Percentiles rank a stretch among this genome's conserved stretches.
These are phyloP conservation scores for Capsicum pubescens DNA, from an alignment of 257 asterid genomes.

Conservation along the genomic window DNA sequence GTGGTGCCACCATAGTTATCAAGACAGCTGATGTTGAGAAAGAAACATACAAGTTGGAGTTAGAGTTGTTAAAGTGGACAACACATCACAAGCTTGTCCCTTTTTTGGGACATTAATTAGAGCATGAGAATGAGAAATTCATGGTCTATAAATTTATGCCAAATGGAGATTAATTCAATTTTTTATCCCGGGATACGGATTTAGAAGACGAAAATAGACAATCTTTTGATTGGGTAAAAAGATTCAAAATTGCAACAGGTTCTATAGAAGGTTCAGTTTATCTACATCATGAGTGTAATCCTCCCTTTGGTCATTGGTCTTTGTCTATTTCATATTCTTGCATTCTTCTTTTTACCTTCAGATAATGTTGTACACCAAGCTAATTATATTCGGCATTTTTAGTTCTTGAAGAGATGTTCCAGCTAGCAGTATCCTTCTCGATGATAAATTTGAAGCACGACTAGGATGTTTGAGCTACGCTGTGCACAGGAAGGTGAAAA, in stretches of 20 bases:
- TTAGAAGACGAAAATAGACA: conserved; percentile 46
- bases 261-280: conserved; percentile 70
- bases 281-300: conserved; percentile 74
- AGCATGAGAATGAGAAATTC: conserved; percentile 56
- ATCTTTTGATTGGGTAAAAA: conserved; percentile 84
- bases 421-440: conserved; percentile 84
- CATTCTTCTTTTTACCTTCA: neutral
- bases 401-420: conserved; percentile 64
- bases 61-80: conserved; percentile 54
- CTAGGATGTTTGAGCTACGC: conserved; percentile 75
- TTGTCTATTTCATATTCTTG: neutral
- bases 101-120: conserved; percentile 69
- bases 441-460: conserved; percentile 77
- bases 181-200: conserved; percentile 44
- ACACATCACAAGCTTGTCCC: conserved; percentile 62
- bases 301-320: conserved; percentile 79
- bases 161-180: conserved; percentile 64
- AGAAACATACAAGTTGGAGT: conserved; percentile 50
- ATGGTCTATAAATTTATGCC: conserved; percentile 67
- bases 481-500: conserved; percentile 47
- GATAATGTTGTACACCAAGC: neutral
- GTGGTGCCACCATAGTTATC: conserved; percentile 51
- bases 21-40: conserved; percentile 56
- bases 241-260: conserved; percentile 75
- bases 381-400: conserved; percentile 29